Percentiles rank a stretch among this genome's conserved stretches.
phyloP scores from a whole-genome alignment of 208 protist genomes.

The Acanthamoeba castellanii region DNA sequence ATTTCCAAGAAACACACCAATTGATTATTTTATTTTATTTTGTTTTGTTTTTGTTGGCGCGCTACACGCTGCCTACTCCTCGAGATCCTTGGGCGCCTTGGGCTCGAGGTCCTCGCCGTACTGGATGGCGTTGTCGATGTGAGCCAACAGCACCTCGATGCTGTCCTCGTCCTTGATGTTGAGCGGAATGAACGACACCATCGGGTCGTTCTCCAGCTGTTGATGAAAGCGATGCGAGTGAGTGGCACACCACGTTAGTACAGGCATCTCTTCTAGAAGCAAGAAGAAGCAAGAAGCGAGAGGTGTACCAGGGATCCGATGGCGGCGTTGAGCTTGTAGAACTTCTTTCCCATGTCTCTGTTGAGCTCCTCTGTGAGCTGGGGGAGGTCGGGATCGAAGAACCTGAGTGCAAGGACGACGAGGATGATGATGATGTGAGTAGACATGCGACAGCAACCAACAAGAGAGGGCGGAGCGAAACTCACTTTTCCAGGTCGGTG shows the following conservation, averaged over 20 bases:
- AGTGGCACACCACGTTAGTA: no score
- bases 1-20: no score
- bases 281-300: background rate
- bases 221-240: background rate
- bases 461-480: background rate
- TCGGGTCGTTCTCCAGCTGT: constrained; percentile 94
- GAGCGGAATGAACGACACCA: constrained; percentile 95
- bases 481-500: constrained; percentile 10
- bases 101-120: background rate
- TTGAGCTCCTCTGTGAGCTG: constrained; percentile 2
- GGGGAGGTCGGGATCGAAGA: constrained; percentile 84
- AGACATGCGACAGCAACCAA: background rate
- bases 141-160: constrained; percentile 83
- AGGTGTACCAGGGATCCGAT: constrained; percentile 94
- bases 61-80: background rate
- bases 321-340: constrained; percentile 88
- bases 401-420: constrained; percentile 88
- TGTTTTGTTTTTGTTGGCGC: no score
- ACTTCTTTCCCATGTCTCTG: constrained; percentile 64
- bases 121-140: constrained; percentile 91
- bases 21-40: no score
- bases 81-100: constrained; percentile 4
- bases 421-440: background rate
- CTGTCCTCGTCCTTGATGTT: constrained; percentile 87
- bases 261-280: no score